Evolutionary conservation across 148 eudicot species (phyloP), one percentile per base, ranked within the genome.

Genomic region (Hydrangea macrophylla): DNA sequence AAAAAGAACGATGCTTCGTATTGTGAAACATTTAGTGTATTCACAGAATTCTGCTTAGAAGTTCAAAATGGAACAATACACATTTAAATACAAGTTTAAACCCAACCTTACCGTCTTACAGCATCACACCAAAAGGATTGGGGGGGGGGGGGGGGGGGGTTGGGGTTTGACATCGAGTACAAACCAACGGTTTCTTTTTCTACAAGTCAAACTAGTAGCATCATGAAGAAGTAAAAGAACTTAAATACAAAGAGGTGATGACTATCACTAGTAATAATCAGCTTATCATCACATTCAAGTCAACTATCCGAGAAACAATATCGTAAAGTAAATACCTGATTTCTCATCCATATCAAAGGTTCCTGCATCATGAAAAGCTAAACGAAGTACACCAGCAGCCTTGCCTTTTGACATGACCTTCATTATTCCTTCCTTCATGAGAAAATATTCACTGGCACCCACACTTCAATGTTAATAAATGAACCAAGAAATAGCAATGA

Each of bases 301-400:
- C 17, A 42, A 42, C 17, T 0, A 11, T 42, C 17, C 17, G 48
- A 35, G 4, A 1, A 44, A 36, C 42, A 53, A 17, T 40, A 44
- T 51, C 60, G 35, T 30, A 56, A 64, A 18, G 23, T 9, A 55
- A 51, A n/a, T 86, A 93, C 98, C 97, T 78, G 88, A 70, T 68
- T 74, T 77, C n/a, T 80, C 89, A 51, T 76, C 70, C 37, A 59
- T 73, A 36, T 85, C 96, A 77, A 84, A 94, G 61, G 99, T 94
- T 71, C 97, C 99, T 7, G 97, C 99, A 80, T 94, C 99, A 81
- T 94, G 99, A 84, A 94, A 94, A 77, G 84, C 97, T 54, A 94
- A 82, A 58, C 96, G 98, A 72, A 94, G 97, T 31, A 90, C 78
- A 79, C 98, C 96, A 66, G 98, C 85, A 76, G 98, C 98, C 84